These are phyloP conservation scores for Pterula multifida DNA, from an alignment of 1,284 basidiomycete species.

Conservation along the genomic window DNA sequence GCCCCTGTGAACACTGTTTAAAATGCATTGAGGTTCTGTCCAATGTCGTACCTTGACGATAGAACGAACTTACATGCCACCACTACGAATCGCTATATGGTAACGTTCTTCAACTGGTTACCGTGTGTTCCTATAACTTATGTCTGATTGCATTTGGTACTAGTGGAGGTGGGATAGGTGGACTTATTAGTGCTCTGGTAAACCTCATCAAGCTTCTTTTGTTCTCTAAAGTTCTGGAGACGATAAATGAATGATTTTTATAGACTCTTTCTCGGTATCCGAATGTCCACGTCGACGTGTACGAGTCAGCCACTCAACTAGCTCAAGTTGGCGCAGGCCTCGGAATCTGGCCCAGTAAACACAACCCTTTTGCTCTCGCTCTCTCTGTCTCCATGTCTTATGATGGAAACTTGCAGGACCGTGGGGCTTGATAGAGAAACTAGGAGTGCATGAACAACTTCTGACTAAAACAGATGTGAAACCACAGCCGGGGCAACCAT, in stretches of 20 bases:
- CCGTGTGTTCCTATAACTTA: neutral
- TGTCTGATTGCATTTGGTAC: no score
- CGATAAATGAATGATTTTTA: no score
- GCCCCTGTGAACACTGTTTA: no score
- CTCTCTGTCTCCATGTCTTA: conserved; percentile 13
- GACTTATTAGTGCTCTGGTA: conserved; percentile 24
- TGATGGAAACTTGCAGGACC: no score
- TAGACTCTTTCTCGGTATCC: no score
- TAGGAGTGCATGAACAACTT: no score
- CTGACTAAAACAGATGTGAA: neutral
- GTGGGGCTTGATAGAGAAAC: no score
- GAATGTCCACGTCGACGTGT: no score
- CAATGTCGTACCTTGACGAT: no score
- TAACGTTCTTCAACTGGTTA: neutral
- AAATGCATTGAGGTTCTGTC: no score
- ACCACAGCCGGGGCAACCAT: neutral
- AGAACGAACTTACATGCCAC: no score
- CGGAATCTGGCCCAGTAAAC: conserved; percentile 20
- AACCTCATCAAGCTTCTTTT: conserved; percentile 20
- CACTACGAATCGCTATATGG: neutral
- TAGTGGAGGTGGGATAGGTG: conserved; percentile 26
- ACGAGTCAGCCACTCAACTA: conserved; percentile 23
- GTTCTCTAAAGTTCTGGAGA: conserved; percentile 13
- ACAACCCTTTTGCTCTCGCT: conserved; percentile 15
- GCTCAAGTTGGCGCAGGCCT: conserved; percentile 22